Evolutionary conservation across 352 stramenopile genomes (phyloP).

Genomic region (Phytophthora hybrid): DNA sequence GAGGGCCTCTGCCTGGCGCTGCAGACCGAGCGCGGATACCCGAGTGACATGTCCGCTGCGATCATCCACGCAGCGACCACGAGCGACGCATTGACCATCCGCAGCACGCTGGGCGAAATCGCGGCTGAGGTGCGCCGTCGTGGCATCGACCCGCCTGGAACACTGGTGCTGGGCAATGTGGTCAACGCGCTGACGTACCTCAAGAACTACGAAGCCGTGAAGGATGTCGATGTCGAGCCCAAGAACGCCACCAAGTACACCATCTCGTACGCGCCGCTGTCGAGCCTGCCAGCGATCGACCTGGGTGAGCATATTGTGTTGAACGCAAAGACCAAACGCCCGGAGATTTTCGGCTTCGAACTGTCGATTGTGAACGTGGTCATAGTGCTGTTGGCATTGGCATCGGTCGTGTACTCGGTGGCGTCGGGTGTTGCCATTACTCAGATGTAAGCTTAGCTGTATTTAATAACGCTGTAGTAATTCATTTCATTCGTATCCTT

Average conservation of each 20-base stretch:
- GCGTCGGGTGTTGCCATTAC: slow-evolving; percentile 26
- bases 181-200: slow-evolving; percentile 82
- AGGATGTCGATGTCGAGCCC: slow-evolving; percentile 27
- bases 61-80: slow-evolving; percentile 95
- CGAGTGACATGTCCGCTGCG: slow-evolving; percentile 89
- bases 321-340: slow-evolving; percentile 43
- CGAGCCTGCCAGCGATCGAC: slow-evolving; percentile 57
- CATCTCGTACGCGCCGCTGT: slow-evolving; percentile 71
- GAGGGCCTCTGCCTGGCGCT: slow-evolving; percentile 88
- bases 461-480: slow-evolving; percentile 24
- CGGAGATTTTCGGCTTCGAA: slow-evolving; percentile 34
- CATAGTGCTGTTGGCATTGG: slow-evolving; percentile 28
- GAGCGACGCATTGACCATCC: slow-evolving; percentile 88
- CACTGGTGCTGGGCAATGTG: slow-evolving; percentile 95
- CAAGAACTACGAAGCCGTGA: slow-evolving; percentile 70
- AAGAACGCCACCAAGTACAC: slow-evolving; percentile 55
- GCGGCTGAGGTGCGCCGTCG: slow-evolving; percentile 83
- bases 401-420: slow-evolving; percentile 39
- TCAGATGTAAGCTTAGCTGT: slow-evolving; percentile 26
- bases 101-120: slow-evolving; percentile 92
- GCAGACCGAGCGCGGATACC: slow-evolving; percentile 87
- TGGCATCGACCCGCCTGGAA: slow-evolving; percentile 92
- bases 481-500: background rate
- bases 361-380: slow-evolving; percentile 32
- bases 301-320: slow-evolving; percentile 70